Evolutionary conservation across 2,329 filamentous ascomycete species (phyloP).

Genomic region (Penicillium sp.): DNA sequence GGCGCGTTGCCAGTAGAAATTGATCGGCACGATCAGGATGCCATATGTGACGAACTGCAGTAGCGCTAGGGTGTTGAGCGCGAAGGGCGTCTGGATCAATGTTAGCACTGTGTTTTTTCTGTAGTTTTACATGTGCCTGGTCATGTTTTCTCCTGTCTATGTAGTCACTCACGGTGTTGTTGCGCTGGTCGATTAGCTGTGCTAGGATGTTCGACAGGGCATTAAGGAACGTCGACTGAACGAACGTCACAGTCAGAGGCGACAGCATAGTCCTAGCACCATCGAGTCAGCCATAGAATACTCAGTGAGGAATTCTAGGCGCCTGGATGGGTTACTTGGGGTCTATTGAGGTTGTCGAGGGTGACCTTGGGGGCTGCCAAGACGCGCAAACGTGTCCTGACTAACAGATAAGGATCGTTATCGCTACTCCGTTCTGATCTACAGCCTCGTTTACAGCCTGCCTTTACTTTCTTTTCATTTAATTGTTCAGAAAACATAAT

Average conservation of each 20-base stretch:
- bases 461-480: not conserved
- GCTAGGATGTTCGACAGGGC: constrained; percentile 40
- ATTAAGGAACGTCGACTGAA: constrained; percentile 40
- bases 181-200: constrained; percentile 39
- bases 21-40: constrained; percentile 73
- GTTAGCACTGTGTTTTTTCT: not conserved
- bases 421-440: not conserved
- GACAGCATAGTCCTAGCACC: constrained; percentile 23
- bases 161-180: constrained; percentile 30
- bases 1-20: constrained; percentile 82
- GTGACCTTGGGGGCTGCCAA: constrained; percentile 11
- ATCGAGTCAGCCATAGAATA: constrained; percentile 9
- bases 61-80: constrained; percentile 66
- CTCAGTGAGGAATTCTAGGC: not conserved
- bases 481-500: not conserved
- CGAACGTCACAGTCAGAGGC: constrained; percentile 34
- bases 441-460: not conserved
- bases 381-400: constrained; percentile 27
- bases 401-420: not conserved
- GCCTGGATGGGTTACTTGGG: not conserved
- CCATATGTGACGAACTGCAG: constrained; percentile 77
- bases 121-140: not conserved
- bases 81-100: constrained; percentile 54
- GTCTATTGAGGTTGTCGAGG: not conserved
- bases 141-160: not conserved